These are phyloP conservation scores for Persicaria tinctoria DNA, from an alignment of 148 eudicot species.

Conservation along the genomic window DNA sequence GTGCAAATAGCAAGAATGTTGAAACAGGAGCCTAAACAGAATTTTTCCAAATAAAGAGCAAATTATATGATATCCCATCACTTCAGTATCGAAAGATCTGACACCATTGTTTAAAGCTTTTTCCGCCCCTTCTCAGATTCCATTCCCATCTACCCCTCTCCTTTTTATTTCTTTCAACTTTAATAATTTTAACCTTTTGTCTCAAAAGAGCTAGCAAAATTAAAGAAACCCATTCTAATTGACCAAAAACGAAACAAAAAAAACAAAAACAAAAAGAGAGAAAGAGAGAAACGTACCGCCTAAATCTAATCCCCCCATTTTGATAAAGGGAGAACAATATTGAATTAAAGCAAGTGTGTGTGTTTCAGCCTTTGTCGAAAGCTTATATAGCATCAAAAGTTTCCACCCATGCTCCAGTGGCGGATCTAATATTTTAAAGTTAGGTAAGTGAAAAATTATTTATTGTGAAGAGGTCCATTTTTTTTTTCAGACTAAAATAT, in stretches of 20 bases:
- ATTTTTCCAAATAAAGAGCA: background rate
- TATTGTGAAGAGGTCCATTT: too few relatives aligned
- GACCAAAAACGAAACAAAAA: too few relatives aligned
- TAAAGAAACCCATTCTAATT: too few relatives aligned
- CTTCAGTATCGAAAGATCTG: background rate
- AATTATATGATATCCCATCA: background rate
- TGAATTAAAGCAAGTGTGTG: background rate
- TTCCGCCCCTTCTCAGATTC: background rate
- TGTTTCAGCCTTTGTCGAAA: slow-evolving; percentile 2
- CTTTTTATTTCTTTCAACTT: background rate
- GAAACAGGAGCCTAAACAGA: background rate
- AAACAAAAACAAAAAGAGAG: too few relatives aligned
- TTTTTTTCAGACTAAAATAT: too few relatives aligned
- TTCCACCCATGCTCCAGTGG: background rate
- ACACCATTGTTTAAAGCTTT: background rate
- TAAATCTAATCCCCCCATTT: background rate
- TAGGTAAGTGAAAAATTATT: too few relatives aligned
- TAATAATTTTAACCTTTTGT: background rate
- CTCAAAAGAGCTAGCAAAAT: background rate
- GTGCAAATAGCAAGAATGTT: too few relatives aligned
- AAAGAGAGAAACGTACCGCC: background rate
- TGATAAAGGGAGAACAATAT: background rate
- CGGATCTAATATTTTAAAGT: too few relatives aligned
- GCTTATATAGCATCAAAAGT: background rate
- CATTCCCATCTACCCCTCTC: background rate